A percentile compares a stretch with the other conserved stretches of the same genome.
Conservation (phyloP, 2,329 filamentous ascomycete species). For the Colletotrichum sp. region DNA sequence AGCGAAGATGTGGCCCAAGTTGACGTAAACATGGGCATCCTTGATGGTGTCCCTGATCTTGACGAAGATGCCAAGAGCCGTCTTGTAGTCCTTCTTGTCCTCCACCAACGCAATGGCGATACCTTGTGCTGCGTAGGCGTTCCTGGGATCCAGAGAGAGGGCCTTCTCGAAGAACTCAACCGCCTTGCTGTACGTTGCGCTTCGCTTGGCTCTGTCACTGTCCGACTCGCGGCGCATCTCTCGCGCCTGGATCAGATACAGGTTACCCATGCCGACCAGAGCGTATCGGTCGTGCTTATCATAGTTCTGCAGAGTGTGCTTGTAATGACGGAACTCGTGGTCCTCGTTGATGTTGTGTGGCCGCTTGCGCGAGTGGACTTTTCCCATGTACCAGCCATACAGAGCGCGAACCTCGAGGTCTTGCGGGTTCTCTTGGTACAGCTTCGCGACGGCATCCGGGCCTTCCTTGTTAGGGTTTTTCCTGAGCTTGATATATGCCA, state of each 20-base stretch:
- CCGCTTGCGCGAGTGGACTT: conserved; percentile 78
- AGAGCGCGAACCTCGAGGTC: conserved; percentile 92
- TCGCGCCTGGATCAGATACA: conserved; percentile 84
- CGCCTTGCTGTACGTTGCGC: conserved; percentile 84
- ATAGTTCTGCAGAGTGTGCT: conserved; percentile 90
- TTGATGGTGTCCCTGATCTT: conserved; percentile 90
- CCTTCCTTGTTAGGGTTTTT: conserved; percentile 85
- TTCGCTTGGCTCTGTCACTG: conserved; percentile 87
- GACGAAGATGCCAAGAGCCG: conserved; percentile 85
- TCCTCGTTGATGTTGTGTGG: conserved; percentile 85
- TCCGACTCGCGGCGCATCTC: conserved; percentile 95
- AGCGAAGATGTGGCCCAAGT: conserved; percentile 90
- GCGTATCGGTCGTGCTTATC: conserved; percentile 99
- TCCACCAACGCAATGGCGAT: conserved; percentile 94
- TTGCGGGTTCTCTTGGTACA: conserved; percentile 82
- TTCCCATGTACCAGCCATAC: conserved; percentile 95
- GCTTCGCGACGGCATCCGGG: conserved; percentile 81
- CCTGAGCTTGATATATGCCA: conserved; percentile 88
- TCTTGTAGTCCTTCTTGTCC: conserved; percentile 87
- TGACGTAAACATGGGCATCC: conserved; percentile 88
- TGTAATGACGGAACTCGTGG: conserved; percentile 91
- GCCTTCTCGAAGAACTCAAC: conserved; percentile 99
- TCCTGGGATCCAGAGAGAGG: conserved; percentile 90
- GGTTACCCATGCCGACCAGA: conserved; percentile 94
- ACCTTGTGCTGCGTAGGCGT: conserved; percentile 95